Percentiles rank a stretch among this genome's conserved stretches.
phyloP scores from a whole-genome alignment of 148 eudicot species.

The Arbutus unedo region DNA sequence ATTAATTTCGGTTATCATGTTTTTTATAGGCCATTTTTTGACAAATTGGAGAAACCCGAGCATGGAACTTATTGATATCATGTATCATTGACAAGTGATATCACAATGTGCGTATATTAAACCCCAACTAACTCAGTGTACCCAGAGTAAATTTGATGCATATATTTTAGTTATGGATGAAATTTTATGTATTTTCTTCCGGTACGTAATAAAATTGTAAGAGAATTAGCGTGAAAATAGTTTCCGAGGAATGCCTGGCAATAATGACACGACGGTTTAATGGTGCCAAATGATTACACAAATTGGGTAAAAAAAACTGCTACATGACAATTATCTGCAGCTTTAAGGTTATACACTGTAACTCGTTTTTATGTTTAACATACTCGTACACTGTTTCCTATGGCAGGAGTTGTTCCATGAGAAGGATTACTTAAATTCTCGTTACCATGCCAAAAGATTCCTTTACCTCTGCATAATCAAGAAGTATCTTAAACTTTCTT shows the following conservation, averaged over 20 bases:
- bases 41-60: too few relatives aligned
- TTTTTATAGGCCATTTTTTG: too few relatives aligned
- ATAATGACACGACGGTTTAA: background rate
- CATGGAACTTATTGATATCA: too few relatives aligned
- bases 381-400: background rate
- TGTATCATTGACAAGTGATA: too few relatives aligned
- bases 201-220: too few relatives aligned
- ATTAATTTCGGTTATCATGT: too few relatives aligned
- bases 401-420: constrained; percentile 88
- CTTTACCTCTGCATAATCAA: constrained; percentile 81
- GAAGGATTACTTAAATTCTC: constrained; percentile 83
- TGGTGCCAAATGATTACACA: background rate
- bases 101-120: too few relatives aligned
- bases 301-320: background rate
- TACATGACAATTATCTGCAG: background rate
- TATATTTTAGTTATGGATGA: too few relatives aligned
- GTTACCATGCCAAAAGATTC: constrained; percentile 94
- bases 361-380: background rate
- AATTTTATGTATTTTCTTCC: too few relatives aligned
- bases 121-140: too few relatives aligned
- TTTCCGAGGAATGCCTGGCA: background rate
- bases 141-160: too few relatives aligned
- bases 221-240: too few relatives aligned
- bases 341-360: background rate
- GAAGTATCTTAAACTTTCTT: constrained; percentile 60